Conservation (phyloP, 768 basidiomycete species). For the Tricholoma furcatifolium region DNA sequence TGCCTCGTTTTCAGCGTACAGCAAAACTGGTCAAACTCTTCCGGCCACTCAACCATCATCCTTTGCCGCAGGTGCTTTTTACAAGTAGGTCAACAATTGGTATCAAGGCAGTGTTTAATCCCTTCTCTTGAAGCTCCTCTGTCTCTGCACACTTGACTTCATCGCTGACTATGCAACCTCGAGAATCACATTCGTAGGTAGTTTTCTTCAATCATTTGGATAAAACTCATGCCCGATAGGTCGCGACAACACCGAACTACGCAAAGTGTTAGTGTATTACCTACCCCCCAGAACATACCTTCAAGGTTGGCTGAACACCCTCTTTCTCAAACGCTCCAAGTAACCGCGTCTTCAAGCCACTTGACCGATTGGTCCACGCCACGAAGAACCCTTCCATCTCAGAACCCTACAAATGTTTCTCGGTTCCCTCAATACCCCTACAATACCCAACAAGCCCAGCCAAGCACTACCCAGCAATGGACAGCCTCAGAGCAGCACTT, state of each 20-base stretch:
- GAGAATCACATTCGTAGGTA: conserved; percentile 17
- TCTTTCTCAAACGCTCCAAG: neutral
- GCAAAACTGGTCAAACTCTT: conserved; percentile 2
- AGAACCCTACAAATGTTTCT: conserved; percentile 13
- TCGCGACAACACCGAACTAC: conserved; percentile 5
- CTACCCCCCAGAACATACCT: neutral
- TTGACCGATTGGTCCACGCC: neutral
- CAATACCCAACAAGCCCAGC: conserved; percentile 8
- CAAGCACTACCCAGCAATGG: conserved; percentile 14
- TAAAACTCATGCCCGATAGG: neutral
- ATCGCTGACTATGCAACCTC: conserved; percentile 12
- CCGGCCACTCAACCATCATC: conserved; percentile 34
- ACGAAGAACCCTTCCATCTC: neutral
- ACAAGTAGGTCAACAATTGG: conserved; percentile 44
- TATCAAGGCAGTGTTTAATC: neutral
- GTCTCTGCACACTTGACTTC: conserved; percentile 46
- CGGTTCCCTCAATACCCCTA: conserved; percentile 14
- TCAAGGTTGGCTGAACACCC: neutral
- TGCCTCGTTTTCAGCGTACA: conserved; percentile 49
- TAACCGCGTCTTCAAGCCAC: neutral
- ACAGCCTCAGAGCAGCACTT: conserved; percentile 23
- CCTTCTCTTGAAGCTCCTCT: conserved; percentile 39
- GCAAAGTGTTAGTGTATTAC: neutral
- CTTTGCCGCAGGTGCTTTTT: conserved; percentile 40
- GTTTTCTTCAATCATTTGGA: neutral